Evolutionary conservation across 345 rosid species (phyloP).

Genomic region (Rhodomyrtus tomentosa): DNA sequence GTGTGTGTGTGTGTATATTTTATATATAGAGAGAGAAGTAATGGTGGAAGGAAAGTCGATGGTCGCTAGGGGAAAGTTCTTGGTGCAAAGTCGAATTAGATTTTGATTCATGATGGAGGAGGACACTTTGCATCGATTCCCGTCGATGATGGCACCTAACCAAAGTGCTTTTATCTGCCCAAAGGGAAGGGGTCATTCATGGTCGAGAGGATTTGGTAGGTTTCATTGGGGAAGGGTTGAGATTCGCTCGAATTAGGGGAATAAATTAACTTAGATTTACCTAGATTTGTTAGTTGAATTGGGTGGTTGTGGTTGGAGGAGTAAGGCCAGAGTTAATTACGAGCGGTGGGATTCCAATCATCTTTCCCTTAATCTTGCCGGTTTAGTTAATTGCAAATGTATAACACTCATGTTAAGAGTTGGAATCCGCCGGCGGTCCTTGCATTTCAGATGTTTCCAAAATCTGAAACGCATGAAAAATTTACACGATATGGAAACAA

Average conservation of each 20-base stretch:
- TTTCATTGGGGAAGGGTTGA: not conserved
- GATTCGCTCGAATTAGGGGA: not conserved
- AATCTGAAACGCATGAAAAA: not conserved
- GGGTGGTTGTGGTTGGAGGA: not conserved
- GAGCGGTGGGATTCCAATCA: not conserved
- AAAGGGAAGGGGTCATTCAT: not conserved
- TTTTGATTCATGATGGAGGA: not conserved
- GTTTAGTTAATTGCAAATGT: not conserved
- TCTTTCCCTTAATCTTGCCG: not conserved
- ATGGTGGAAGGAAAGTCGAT: not conserved
- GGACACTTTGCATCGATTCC: not conserved
- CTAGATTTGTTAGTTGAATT: not conserved
- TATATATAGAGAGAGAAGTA: not conserved
- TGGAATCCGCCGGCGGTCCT: not conserved
- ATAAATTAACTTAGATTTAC: not conserved
- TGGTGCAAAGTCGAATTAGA: not conserved
- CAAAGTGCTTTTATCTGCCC: not conserved
- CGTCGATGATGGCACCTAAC: not conserved
- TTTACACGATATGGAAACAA: not conserved
- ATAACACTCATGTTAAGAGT: not conserved
- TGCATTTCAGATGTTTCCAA: not conserved
- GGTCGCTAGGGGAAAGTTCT: not conserved
- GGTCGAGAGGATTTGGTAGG: not conserved
- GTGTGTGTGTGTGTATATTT: not conserved
- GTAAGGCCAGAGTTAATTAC: not conserved